These are phyloP conservation scores for Aphanoascus verrucosus DNA, from an alignment of 2,329 filamentous ascomycete species.

Conservation along the genomic window DNA sequence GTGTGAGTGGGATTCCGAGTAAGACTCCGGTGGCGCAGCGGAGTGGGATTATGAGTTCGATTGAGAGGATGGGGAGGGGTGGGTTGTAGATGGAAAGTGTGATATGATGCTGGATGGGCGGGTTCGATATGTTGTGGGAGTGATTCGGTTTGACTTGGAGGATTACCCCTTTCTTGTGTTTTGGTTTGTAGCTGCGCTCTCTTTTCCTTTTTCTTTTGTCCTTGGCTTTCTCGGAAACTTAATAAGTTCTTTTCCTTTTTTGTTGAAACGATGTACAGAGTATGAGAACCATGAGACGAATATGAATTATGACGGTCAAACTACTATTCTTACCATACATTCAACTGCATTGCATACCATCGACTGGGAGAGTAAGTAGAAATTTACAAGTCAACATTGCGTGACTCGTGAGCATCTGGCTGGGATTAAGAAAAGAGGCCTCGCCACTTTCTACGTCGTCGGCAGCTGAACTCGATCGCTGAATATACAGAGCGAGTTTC, in stretches of 20 bases:
- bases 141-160: neutral
- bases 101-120: neutral
- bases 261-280: neutral
- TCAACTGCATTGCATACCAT: too few relatives aligned
- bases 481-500: conserved; percentile 3
- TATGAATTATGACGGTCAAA: conserved; percentile 3
- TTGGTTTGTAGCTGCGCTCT: neutral
- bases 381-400: too few relatives aligned
- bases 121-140: neutral
- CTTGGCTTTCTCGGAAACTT: neutral
- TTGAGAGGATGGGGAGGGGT: conserved; percentile 70
- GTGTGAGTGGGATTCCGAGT: conserved; percentile 15
- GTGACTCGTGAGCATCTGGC: too few relatives aligned
- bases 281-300: conserved; percentile 9
- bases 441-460: too few relatives aligned
- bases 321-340: neutral
- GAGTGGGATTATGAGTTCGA: conserved; percentile 71
- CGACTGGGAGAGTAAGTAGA: too few relatives aligned
- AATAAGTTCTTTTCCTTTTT: neutral
- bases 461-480: too few relatives aligned
- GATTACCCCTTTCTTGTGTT: neutral
- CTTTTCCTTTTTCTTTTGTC: neutral
- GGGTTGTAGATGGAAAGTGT: conserved; percentile 7
- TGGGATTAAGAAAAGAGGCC: too few relatives aligned
- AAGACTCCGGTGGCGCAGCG: conserved; percentile 37